A percentile compares a stretch with the other conserved stretches of the same genome.
phyloP scores from a whole-genome alignment of 2,329 filamentous ascomycete species.

The Colletotrichum shisoi region DNA sequence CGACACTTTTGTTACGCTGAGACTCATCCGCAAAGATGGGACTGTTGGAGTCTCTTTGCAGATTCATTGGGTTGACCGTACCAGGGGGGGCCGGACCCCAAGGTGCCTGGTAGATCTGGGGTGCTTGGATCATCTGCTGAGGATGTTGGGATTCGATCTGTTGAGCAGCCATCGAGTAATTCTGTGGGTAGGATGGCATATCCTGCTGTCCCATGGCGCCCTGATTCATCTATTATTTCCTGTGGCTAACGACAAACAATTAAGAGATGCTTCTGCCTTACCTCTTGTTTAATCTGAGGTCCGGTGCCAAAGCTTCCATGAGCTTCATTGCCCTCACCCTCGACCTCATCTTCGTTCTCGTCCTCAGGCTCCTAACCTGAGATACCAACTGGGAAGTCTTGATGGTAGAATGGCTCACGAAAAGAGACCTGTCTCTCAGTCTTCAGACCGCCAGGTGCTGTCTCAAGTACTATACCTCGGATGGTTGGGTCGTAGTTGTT shows the following conservation, averaged over 20 bases:
- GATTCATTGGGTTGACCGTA: not conserved
- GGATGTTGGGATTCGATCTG: not conserved
- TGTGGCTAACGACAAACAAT: not conserved
- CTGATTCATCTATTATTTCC: not conserved
- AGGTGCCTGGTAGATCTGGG: not conserved
- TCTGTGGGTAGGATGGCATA: too few species aligned
- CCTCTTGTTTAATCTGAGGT: not conserved
- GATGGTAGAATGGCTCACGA: conserved; percentile 9
- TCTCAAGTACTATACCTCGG: not conserved
- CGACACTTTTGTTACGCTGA: too few species aligned
- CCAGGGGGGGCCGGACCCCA: not conserved
- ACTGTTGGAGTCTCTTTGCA: too few species aligned
- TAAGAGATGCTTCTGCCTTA: not conserved
- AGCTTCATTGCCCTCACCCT: not conserved
- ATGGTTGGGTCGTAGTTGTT: not conserved
- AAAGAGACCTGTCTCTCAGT: conserved; percentile 4
- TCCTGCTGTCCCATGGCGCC: not conserved
- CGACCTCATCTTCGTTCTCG: not conserved
- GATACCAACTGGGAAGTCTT: conserved; percentile 1
- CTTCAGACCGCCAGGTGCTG: not conserved
- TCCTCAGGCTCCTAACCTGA: not conserved
- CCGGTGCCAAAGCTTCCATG: not conserved
- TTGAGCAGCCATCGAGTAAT: not conserved
- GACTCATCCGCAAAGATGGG: too few species aligned
- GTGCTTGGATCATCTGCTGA: not conserved